A percentile compares a stretch with the other conserved stretches of the same genome.
Conservation (phyloP, 2,329 filamentous ascomycete genomes). For the Sporothrix sp. region DNA sequence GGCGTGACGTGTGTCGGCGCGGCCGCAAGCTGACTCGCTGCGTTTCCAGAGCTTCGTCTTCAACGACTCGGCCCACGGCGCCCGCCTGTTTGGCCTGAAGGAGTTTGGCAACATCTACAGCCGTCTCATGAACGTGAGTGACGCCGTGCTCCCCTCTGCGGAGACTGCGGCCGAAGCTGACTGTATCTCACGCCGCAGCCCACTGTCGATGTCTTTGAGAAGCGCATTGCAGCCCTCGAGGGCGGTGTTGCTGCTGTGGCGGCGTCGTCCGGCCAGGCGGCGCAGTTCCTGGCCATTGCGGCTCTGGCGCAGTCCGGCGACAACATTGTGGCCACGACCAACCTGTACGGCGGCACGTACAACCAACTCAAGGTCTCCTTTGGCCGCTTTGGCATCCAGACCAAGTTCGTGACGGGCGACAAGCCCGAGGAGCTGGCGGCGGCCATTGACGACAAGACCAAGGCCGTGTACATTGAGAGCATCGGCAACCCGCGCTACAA, state of each 20-base stretch:
- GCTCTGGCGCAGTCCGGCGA: constrained; percentile 80
- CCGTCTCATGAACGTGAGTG: constrained; percentile 68
- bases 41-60: constrained; percentile 65
- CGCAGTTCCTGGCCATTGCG: constrained; percentile 82
- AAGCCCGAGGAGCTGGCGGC: constrained; percentile 67
- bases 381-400: constrained; percentile 74
- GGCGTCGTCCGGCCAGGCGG: constrained; percentile 75
- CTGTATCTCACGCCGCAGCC: constrained; percentile 43
- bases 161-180: no score
- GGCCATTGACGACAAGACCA: constrained; percentile 85
- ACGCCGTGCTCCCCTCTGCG: no score
- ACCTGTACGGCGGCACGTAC: constrained; percentile 91
- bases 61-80: constrained; percentile 92
- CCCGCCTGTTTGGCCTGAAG: constrained; percentile 90
- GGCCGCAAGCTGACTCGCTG: no score
- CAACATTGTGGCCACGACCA: constrained; percentile 86
- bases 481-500: constrained; percentile 94
- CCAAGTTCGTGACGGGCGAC: constrained; percentile 81
- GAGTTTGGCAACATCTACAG: constrained; percentile 97
- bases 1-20: no score
- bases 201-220: constrained; percentile 92
- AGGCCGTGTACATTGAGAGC: constrained; percentile 83
- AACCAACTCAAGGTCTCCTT: constrained; percentile 94
- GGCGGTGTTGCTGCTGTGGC: constrained; percentile 82
- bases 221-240: constrained; percentile 90